Percentiles rank a stretch among this genome's conserved stretches.
These are phyloP conservation scores for Trichoderma virens DNA, from an alignment of 495 filamentous ascomycete species.

Conservation along the genomic window DNA sequence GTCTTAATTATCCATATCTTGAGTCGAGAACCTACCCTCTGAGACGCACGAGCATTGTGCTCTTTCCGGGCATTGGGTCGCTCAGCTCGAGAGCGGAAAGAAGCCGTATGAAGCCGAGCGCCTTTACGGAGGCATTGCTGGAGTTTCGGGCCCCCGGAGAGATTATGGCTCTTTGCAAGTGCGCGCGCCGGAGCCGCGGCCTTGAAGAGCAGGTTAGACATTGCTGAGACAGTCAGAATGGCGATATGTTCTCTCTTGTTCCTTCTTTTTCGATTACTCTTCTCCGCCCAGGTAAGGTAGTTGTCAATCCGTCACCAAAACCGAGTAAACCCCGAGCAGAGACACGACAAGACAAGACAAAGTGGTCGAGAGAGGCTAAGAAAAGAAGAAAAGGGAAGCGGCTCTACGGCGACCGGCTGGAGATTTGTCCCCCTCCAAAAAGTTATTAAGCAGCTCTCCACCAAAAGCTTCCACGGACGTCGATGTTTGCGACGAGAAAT, in stretches of 20 bases:
- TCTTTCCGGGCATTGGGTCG: background rate
- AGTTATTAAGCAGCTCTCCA: background rate
- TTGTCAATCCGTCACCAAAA: too few species aligned
- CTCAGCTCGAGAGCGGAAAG: conserved; percentile 13
- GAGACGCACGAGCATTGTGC: background rate
- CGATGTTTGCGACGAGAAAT: background rate
- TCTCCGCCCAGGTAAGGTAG: background rate
- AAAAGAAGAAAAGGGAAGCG: background rate
- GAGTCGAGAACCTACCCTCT: conserved; percentile 16
- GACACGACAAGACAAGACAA: background rate
- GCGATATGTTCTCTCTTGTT: too few species aligned
- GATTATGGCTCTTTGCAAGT: conserved; percentile 27
- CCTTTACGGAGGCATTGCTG: conserved; percentile 24
- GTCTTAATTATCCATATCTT: background rate
- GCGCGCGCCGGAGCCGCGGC: conserved; percentile 37
- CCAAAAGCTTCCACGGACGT: background rate
- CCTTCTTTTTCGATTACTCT: background rate
- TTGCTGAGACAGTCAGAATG: too few species aligned
- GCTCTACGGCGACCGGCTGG: background rate
- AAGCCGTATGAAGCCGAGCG: conserved; percentile 20
- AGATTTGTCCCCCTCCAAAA: conserved; percentile 4
- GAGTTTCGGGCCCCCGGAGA: conserved; percentile 30
- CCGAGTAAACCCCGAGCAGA: too few species aligned
- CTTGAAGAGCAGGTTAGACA: conserved; percentile 38
- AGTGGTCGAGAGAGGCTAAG: background rate